phyloP scores from a whole-genome alignment of 208 protist species.

The Leishmania martiniquensis region DNA sequence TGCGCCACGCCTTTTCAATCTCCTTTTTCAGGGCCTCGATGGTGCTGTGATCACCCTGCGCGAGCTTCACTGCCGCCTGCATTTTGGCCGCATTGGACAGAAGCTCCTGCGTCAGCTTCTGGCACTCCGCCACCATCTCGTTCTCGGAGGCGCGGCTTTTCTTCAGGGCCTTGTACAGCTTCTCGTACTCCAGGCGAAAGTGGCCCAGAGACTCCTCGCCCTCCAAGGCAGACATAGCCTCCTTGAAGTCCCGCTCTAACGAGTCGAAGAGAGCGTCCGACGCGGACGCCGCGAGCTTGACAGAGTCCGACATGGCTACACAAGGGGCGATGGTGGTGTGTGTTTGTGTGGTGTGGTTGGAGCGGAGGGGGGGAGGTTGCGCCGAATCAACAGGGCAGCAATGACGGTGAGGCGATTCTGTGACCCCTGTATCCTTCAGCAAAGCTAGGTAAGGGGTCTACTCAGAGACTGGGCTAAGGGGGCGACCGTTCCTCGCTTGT shows the following conservation, averaged over 20 bases:
- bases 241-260: conserved; percentile 95
- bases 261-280: conserved; percentile 79
- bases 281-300: conserved; percentile 62
- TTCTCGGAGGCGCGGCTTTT: conserved; percentile 98
- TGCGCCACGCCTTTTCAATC: conserved; percentile 98
- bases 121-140: conserved; percentile 94
- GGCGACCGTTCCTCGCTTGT: no score
- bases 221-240: conserved; percentile 94
- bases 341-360: not conserved
- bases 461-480: no score
- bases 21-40: conserved; percentile 97
- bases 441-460: not conserved
- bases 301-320: conserved; percentile 29
- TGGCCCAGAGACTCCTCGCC: conserved; percentile 93
- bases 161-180: conserved; percentile 95
- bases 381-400: not conserved
- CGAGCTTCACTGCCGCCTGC: conserved; percentile 96
- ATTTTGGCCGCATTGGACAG: conserved; percentile 98
- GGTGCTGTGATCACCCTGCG: conserved; percentile 97
- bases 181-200: conserved; percentile 98
- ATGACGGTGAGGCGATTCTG: no score
- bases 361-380: no score
- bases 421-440: not conserved
- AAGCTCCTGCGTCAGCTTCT: conserved; percentile 97
- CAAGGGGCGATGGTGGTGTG: not conserved